Conservation (phyloP, 1,284 basidiomycete species). For the Fomitopsis palustris region DNA sequence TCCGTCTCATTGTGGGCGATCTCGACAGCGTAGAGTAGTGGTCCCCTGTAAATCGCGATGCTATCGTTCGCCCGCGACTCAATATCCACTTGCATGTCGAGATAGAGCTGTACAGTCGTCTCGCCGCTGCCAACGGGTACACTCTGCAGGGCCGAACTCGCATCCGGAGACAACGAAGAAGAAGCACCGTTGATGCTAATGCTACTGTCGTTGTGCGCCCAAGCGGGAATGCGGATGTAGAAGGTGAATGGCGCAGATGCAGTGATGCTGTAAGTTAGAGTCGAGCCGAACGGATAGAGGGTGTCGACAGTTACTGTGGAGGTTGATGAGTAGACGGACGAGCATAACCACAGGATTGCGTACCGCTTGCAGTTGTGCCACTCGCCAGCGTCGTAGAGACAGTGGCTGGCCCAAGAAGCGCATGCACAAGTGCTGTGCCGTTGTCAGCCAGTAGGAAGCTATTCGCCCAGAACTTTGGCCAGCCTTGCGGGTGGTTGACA, state of each 20-base stretch:
- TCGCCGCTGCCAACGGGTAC: slow-evolving; percentile 41
- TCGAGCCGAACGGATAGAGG: slow-evolving; percentile 55
- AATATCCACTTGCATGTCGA: not conserved
- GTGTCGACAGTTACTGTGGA: slow-evolving; percentile 50
- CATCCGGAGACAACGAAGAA: slow-evolving; percentile 39
- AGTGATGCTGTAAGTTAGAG: slow-evolving; percentile 44
- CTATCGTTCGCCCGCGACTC: slow-evolving; percentile 50
- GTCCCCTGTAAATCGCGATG: slow-evolving; percentile 52
- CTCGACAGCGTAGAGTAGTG: slow-evolving; percentile 45
- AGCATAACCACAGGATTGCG: not conserved
- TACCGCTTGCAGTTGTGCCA: slow-evolving; percentile 25
- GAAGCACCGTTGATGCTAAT: slow-evolving; percentile 46
- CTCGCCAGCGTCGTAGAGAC: slow-evolving; percentile 41
- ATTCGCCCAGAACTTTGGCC: slow-evolving; percentile 60
- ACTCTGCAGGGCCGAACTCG: slow-evolving; percentile 38
- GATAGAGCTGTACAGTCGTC: not conserved
- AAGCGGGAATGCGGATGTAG: slow-evolving; percentile 52
- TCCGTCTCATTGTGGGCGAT: not conserved
- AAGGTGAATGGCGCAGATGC: slow-evolving; percentile 49
- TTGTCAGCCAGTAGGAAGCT: slow-evolving; percentile 51
- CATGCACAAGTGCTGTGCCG: slow-evolving; percentile 45
- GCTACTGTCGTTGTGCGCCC: slow-evolving; percentile 40
- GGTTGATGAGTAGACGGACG: slow-evolving; percentile 30
- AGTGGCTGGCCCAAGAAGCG: slow-evolving; percentile 55
- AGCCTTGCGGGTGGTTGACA: slow-evolving; percentile 59